Base-by-base conservation (phyloP, 108 stramenopile genomes). In the Craspedostauros australis region DNA sequence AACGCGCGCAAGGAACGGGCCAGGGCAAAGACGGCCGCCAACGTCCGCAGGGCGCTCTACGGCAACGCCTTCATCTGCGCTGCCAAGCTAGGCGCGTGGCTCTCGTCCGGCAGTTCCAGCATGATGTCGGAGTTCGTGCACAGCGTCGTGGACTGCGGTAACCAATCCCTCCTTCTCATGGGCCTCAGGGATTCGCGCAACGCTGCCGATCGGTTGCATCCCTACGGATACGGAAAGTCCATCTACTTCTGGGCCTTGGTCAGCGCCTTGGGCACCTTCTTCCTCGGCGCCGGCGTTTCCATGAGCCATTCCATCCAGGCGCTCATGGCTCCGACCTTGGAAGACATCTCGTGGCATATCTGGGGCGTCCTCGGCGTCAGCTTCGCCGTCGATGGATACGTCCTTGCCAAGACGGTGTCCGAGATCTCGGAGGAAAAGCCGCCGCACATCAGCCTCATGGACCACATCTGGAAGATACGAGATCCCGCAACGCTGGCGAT, bases 61-160 rank as follows among this genome's bases (percentile, higher is more conserved):
- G 97, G 96, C 16, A 98, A 98, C 59, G 54, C 91, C 20, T 45
- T 95, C 29, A 96, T 97, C 47, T 89, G 93, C 24, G 30, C 46
- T 0, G 79, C 91, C 9, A 98, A 98, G 73, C 58, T 93, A 16
- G 81, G 68, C 20, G 94, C 93, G n/a, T 95, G 83, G 65, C 18
- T 88, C 38, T 73, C 79, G 16, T 86, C 81, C 20, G 96, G 96
- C 9, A 91, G 88, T 11, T 82, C 84, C 18, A 86, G 91, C 23
- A 96, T 98, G 95, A 57, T 95, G 36, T 80, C 93, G 12, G 98
- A 98, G 64, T 84, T 95, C 27, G 74, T 98, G 50, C 98, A 98
- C 64, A 80, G 83, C 39, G 77, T 91, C 31, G 94, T 93, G 0
- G 98, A 98, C 67, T 84, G 89, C 45, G 95, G 86, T 0, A 98